A percentile compares a stretch with the other conserved stretches of the same genome.
phyloP scores from a whole-genome alignment of 179 eudicot species.

The Amaranthus tricolor region DNA sequence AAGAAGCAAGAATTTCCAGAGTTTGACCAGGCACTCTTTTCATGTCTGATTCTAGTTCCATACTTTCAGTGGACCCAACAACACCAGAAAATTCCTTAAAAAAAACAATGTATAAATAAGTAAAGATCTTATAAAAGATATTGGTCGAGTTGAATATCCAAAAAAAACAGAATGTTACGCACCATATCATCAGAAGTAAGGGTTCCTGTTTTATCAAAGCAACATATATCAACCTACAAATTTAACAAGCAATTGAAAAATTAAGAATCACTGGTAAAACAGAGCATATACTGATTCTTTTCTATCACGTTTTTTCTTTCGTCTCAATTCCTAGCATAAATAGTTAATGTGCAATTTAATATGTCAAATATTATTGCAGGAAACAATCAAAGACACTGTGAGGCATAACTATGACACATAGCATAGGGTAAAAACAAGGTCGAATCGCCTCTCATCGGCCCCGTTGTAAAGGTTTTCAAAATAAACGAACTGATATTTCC shows the following conservation, averaged over 20 bases:
- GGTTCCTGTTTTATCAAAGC: constrained; percentile 99
- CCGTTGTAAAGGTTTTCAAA: too few species aligned
- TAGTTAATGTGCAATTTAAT: neutral
- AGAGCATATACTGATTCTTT: neutral
- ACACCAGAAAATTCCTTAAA: constrained; percentile 91
- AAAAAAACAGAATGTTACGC: constrained; percentile 20
- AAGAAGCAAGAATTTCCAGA: constrained; percentile 91
- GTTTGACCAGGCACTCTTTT: constrained; percentile 64
- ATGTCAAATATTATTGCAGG: neutral
- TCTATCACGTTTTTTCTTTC: neutral
- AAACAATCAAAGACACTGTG: neutral
- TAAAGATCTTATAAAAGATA: neutral
- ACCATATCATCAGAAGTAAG: constrained; percentile 99
- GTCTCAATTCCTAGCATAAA: constrained; percentile 1
- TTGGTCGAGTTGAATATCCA: constrained; percentile 3
- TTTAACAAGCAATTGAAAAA: neutral
- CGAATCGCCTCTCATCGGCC: neutral
- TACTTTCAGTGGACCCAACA: constrained; percentile 71
- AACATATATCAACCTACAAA: constrained; percentile 93
- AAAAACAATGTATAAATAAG: neutral
- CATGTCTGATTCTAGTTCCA: constrained; percentile 69
- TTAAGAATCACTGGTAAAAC: constrained; percentile 1
- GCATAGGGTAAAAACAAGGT: neutral
- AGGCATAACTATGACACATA: neutral
- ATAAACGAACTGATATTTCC: too few species aligned